These are phyloP conservation scores for Aspergillus chevalieri DNA, from an alignment of 2,329 filamentous ascomycete genomes.

Conservation along the genomic window DNA sequence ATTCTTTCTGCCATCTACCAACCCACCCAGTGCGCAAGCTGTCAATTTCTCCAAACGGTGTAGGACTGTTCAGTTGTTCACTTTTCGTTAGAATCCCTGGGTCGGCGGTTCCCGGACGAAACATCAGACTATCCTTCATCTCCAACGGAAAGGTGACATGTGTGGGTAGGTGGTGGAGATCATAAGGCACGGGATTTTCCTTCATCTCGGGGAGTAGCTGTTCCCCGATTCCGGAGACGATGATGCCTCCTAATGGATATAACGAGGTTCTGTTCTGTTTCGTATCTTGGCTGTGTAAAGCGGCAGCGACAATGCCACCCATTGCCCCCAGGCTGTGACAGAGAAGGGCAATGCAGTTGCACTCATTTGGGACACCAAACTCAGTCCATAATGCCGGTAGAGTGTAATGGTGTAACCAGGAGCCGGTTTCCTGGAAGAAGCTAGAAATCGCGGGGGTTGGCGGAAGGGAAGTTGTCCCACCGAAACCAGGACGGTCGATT, in stretches of 20 bases:
- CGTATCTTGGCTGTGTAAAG: conserved; percentile 1
- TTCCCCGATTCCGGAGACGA: conserved; percentile 2
- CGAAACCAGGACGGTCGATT: conserved; percentile 4
- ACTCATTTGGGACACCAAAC: neutral
- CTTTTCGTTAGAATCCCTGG: neutral
- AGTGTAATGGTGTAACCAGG: conserved; percentile 1
- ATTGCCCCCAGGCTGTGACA: neutral
- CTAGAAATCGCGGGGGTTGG: conserved; percentile 1
- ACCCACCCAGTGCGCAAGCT: neutral
- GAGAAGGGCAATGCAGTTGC: conserved; percentile 3
- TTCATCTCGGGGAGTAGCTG: neutral
- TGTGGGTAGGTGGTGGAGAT: neutral
- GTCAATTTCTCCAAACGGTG: neutral
- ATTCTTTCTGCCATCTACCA: conserved; percentile 1
- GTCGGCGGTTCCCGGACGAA: neutral
- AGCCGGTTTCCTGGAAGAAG: conserved; percentile 2
- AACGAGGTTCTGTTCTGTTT: neutral
- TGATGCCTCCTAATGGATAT: conserved; percentile 6
- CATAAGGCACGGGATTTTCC: too few species aligned
- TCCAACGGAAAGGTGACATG: neutral
- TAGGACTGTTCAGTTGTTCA: neutral
- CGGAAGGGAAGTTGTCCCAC: neutral
- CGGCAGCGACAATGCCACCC: conserved; percentile 1
- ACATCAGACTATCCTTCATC: conserved; percentile 3
- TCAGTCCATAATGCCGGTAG: conserved; percentile 2